These are phyloP conservation scores for Candida hispaniensis DNA, from an alignment of 805 yeast genomes.

Conservation along the genomic window DNA sequence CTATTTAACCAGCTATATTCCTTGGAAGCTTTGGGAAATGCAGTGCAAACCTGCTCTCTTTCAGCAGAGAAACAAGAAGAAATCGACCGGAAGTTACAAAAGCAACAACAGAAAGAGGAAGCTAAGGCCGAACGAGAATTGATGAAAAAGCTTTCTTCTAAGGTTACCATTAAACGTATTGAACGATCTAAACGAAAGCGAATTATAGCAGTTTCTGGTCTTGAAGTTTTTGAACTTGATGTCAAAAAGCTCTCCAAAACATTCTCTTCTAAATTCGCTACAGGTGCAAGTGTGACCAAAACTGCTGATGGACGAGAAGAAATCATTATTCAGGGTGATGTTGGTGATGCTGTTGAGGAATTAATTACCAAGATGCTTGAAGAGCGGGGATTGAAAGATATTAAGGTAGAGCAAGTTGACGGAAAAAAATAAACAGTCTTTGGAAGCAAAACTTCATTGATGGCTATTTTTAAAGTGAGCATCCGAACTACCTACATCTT, in stretches of 20 bases:
- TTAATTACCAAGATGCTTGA: conserved; percentile 59
- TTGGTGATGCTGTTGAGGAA: conserved; percentile 78
- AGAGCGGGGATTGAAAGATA: conserved; percentile 72
- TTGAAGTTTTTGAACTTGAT: conserved; percentile 81
- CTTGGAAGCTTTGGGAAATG: conserved; percentile 40
- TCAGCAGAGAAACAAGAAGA: conserved; percentile 74
- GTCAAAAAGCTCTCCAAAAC: conserved; percentile 85
- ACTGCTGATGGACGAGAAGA: conserved; percentile 88
- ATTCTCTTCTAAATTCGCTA: conserved; percentile 88
- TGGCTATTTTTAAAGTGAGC: too few relatives aligned
- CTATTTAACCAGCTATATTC: conserved; percentile 51
- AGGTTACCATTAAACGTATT: conserved; percentile 72
- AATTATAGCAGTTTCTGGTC: conserved; percentile 74
- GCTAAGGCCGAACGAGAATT: conserved; percentile 66
- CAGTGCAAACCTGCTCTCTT: conserved; percentile 31
- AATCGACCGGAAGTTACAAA: conserved; percentile 69
- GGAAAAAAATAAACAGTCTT: too few relatives aligned
- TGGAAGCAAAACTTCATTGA: too few relatives aligned
- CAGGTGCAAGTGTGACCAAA: conserved; percentile 88
- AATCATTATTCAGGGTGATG: conserved; percentile 88
- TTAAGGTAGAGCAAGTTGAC: conserved; percentile 81
- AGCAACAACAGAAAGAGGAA: conserved; percentile 68
- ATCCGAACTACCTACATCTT: too few relatives aligned
- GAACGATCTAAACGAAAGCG: conserved; percentile 85
- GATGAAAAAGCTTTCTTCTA: conserved; percentile 66